Evolutionary conservation across 1,284 basidiomycete genomes (phyloP), one percentile per base, ranked within the genome.

Genomic region (Inonotus obliquus): DNA sequence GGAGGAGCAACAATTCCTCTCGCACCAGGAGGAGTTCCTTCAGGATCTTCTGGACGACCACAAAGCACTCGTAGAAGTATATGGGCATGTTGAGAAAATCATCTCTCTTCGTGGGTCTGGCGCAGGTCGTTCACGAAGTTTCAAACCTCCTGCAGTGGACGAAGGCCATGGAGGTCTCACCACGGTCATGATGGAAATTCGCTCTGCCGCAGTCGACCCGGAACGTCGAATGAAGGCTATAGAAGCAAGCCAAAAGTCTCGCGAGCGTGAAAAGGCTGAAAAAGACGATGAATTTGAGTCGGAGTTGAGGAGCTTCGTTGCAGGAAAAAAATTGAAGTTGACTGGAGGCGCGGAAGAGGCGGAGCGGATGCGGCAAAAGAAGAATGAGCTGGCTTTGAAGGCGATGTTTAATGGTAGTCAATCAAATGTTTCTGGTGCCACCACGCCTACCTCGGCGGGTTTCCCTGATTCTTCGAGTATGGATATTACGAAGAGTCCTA

Each of bases 1-100:
- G 51, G 96, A 98, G 73, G 96, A 99, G 75, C 96, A 99, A 73
- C 92, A 96, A 68, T 91, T 97, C 77, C 78, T 98, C 59, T 87
- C 85, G 11, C 92, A 97, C 69, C 94, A 97, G 71, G 91, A 95
- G 73, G 92, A 96, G 74, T 85, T 98, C 70, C 80, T 96, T 57
- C 81, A 81, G 54, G 96, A 98, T 71, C 80, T 98, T 49, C 79
- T 92, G 63, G 95, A 96, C 69, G 96, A 98, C 71, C 86, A 96
- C 73, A 92, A 92, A 71, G 92, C 94, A 29, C 87, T 93, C 37
- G 73, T 81, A 55, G 89, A 94, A 67, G 87, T 98, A 52, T 91
- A 91, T 68, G 87, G 86, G 0, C 93, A 95, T 68, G 89, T 97
- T 41, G 86, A 94, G 72, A 89, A 93, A 69, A 89, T 96, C 65